A percentile compares a stretch with the other conserved stretches of the same genome.
Evolutionary conservation across 768 basidiomycete species (phyloP).

Genomic region (Solioccasus polychromus): DNA sequence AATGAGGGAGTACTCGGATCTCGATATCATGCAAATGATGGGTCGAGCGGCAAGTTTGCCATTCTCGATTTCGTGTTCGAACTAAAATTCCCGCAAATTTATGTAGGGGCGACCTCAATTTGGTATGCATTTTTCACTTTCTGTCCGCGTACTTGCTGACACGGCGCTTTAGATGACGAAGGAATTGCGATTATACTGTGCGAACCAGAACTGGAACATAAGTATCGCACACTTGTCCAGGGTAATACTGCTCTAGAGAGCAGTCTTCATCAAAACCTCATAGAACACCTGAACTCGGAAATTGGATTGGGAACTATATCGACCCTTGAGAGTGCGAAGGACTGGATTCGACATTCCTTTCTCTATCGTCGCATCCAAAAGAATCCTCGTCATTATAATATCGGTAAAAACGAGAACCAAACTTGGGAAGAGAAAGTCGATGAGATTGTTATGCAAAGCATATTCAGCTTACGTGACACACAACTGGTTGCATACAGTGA

Average conservation of each 20-base stretch:
- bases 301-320: slow-evolving; percentile 84
- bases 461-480: slow-evolving; percentile 56
- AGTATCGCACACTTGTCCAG: slow-evolving; percentile 67
- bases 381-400: slow-evolving; percentile 76
- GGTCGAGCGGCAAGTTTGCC: slow-evolving; percentile 72
- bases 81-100: neutral
- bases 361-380: slow-evolving; percentile 80
- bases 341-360: slow-evolving; percentile 85
- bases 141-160: slow-evolving; percentile 1
- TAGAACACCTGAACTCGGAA: slow-evolving; percentile 94
- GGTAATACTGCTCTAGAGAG: slow-evolving; percentile 83
- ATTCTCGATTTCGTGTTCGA: neutral
- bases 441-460: slow-evolving; percentile 67
- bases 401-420: slow-evolving; percentile 52
- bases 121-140: slow-evolving; percentile 41
- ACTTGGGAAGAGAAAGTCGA: slow-evolving; percentile 73
- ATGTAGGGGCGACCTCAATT: slow-evolving; percentile 85
- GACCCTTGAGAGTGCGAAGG: slow-evolving; percentile 62
- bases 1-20: slow-evolving; percentile 81
- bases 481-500: slow-evolving; percentile 53
- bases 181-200: slow-evolving; percentile 85
- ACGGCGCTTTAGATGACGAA: slow-evolving; percentile 58
- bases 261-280: slow-evolving; percentile 74
- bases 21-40: slow-evolving; percentile 96
- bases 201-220: slow-evolving; percentile 64